Percentiles rank a stretch among this genome's conserved stretches.
Conservation (phyloP, 176 grass and related monocot genomes). For the Panicum miliaceum region DNA sequence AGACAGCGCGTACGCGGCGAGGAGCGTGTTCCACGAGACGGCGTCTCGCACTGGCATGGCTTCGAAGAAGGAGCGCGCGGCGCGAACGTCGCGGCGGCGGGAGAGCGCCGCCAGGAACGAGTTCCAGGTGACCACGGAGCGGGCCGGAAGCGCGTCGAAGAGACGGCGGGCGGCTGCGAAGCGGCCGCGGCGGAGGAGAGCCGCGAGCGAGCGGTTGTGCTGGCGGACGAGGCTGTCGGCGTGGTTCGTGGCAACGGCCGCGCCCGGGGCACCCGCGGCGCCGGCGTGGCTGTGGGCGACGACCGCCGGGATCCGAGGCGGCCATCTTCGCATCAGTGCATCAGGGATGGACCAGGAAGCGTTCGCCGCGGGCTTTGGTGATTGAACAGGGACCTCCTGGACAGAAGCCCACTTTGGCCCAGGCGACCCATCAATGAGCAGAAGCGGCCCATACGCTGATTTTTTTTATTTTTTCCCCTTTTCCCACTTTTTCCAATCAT, state of each 20-base stretch:
- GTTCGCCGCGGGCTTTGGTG: no score
- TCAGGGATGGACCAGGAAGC: background rate
- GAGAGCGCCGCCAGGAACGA: constrained; percentile 59
- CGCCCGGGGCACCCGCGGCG: no score
- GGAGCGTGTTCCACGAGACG: constrained; percentile 72
- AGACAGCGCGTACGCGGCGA: constrained; percentile 48
- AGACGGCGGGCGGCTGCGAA: constrained; percentile 52
- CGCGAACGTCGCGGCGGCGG: constrained; percentile 39
- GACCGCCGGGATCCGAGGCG: constrained; percentile 30
- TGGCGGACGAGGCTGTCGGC: constrained; percentile 30
- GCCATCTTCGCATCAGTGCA: constrained; percentile 52
- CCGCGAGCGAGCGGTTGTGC: constrained; percentile 55
- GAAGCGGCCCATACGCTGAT: no score
- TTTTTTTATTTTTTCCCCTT: no score
- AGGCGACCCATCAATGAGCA: no score
- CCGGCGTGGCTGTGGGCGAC: background rate
- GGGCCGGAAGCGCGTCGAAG: constrained; percentile 67
- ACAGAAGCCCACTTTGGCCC: no score
- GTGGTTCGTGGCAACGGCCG: no score
- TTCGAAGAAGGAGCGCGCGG: constrained; percentile 52
- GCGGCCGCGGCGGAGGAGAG: constrained; percentile 54
- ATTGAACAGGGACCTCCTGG: no score
- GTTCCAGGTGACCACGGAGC: constrained; percentile 75
- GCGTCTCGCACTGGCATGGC: constrained; percentile 57
- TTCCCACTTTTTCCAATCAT: no score